Base-by-base conservation (phyloP, 306 rosid species). In the Trichosanthes cucumerina region DNA sequence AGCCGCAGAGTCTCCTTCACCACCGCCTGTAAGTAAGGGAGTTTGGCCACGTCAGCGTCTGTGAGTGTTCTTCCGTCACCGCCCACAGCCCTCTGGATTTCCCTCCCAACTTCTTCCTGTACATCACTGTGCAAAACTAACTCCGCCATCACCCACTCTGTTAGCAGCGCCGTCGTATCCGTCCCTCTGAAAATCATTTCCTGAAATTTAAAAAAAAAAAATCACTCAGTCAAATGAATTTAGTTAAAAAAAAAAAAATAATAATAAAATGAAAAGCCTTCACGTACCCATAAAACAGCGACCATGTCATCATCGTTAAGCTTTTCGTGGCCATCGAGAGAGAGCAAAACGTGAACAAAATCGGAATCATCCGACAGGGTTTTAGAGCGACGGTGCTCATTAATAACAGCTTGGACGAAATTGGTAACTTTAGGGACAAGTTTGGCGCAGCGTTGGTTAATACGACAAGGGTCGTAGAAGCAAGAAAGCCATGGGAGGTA, bases 121-220 rank as follows among this genome's bases (percentile, higher is more conserved):
- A 56, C 53, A 1, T 78, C 66, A 0, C 70, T 81, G 26, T 89
- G 68, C 12, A 89, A 43, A 0, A 87, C 76, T 65, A 89, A 62
- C 85, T 87, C 90, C 21, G 92, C 87, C 88, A 89, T 83, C 57
- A 75, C 88, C 92, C 92, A 89, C 80, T 89, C 92, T 0, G 89
- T 87, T 10, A 87, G 41, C 75, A 89, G 33, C 7, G 92, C 89
- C 6, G 83, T 84, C 12, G 90, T 87, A 41, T 89, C 92, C 0
- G 90, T 89, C 1, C 92, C 92, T 52, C 90, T 78, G 47, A 87
- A 89, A 4, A 89, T 87, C 92, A 89, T 89, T 57, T 89, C 92
- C 92, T 89, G 65, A 34, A 63, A 33, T 0, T 13, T 6, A 1
- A 28, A 0, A 4, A 28, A 13, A 9, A 23, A 57, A 23, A 57